Base-by-base conservation (phyloP, 768 basidiomycete species). In the Fomitopsis serialis region DNA sequence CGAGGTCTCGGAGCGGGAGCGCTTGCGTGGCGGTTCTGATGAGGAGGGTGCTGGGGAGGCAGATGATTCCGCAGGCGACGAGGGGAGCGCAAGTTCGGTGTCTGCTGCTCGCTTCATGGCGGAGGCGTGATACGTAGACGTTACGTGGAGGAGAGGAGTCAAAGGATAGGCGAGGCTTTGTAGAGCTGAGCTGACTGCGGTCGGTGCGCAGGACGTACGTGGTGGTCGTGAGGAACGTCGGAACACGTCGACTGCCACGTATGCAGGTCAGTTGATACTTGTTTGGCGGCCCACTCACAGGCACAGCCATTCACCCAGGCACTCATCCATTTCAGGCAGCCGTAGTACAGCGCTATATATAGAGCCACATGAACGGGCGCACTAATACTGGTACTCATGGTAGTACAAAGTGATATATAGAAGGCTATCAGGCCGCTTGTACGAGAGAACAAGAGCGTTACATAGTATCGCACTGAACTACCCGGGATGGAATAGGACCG, bases 21-120 rank as follows among this genome's bases (percentile, higher is more conserved):
- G 88, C 66, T 92, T 92, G 60, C 89, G 85, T 25, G 88, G 78
- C 13, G 85, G 80, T 36, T 59, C 58, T 13, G 54, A 25, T 13
- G 57, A 42, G 37, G 59, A 55, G 25, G 63, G 55, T 42, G 54
- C 43, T 25, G 61, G 60, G 21, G 64, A 61, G 22, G 54, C 57
- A 22, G 56, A 55, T 44, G 61, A 57, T 44, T 54, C 55, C 42
- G 50, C 46, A 12, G 58, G 37, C 4, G 63, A 50, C 13, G 65
- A 54, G 42, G 61, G 57, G 27, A 55, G 32, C 34, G 54, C 53
- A 42, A 61, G 52, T 35, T 63, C 61, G 42, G 59, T 48, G 52
- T 64, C 63, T 48, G 65, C 63, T 48, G 63, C 50, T 50, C 65
- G 63, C 55, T 66, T 66, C 65, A 66, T 66, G 60, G 36, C 52